These are phyloP conservation scores for Quercus parvula DNA, from an alignment of 306 rosid genomes.

Conservation along the genomic window DNA sequence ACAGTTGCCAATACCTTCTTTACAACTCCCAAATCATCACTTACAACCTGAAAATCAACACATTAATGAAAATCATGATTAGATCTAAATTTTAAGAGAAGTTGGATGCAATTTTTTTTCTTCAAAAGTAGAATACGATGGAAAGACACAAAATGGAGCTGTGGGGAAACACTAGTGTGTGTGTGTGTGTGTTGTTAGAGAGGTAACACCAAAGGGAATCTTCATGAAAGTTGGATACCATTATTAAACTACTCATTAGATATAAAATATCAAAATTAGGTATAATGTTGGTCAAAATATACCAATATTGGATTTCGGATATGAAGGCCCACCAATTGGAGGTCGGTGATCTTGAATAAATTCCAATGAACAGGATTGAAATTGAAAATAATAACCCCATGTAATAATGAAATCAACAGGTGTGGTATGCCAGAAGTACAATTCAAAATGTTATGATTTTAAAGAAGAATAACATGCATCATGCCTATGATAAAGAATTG, in stretches of 20 bases:
- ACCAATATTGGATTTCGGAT: neutral
- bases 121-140: too few species aligned
- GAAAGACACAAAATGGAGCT: too few species aligned
- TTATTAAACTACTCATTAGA: neutral
- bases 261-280: neutral
- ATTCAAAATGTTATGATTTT: neutral
- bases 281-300: neutral
- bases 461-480: neutral
- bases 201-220: too few species aligned
- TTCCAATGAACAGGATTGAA: neutral
- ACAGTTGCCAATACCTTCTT: conserved; percentile 63
- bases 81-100: neutral
- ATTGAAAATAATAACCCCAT: neutral
- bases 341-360: conserved; percentile 5
- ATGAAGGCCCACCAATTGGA: conserved; percentile 2
- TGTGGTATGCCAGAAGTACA: neutral
- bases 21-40: conserved; percentile 85
- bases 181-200: too few species aligned
- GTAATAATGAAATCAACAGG: neutral
- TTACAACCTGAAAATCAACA: conserved; percentile 65
- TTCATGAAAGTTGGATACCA: neutral
- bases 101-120: neutral
- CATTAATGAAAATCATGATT: conserved; percentile 12
- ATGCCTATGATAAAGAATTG: neutral
- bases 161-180: too few species aligned